phyloP scores from a whole-genome alignment of 495 filamentous ascomycete genomes.

The Talaromyces thailandensis region DNA sequence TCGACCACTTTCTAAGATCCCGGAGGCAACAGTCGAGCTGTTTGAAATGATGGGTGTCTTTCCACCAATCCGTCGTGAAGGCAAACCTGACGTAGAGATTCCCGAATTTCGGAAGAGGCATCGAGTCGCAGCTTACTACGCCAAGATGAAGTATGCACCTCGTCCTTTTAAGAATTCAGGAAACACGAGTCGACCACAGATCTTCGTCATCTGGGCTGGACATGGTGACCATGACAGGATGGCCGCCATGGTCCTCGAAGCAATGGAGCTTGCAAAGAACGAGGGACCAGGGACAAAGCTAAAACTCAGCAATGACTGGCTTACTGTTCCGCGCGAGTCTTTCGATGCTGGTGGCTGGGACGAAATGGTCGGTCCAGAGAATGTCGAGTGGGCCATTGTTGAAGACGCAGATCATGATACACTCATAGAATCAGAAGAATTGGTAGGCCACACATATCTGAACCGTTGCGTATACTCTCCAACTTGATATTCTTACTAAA shows the following conservation, averaged over 20 bases:
- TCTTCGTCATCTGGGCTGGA: slow-evolving; percentile 14
- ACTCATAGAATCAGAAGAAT: slow-evolving; percentile 7
- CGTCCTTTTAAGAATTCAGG: slow-evolving; percentile 7
- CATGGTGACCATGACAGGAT: slow-evolving; percentile 13
- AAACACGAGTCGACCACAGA: slow-evolving; percentile 5
- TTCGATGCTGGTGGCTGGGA: slow-evolving; percentile 13
- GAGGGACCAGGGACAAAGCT: slow-evolving; percentile 7
- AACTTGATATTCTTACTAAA: not conserved
- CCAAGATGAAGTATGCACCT: slow-evolving; percentile 12
- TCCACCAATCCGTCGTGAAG: slow-evolving; percentile 3
- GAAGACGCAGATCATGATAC: slow-evolving; percentile 13
- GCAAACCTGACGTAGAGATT: slow-evolving; percentile 7
- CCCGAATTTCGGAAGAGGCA: slow-evolving; percentile 3
- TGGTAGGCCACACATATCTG: not conserved
- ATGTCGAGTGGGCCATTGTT: slow-evolving; percentile 11
- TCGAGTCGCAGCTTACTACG: slow-evolving; percentile 6
- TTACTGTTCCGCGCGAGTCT: slow-evolving; percentile 9
- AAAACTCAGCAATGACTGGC: slow-evolving; percentile 8
- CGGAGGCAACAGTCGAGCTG: slow-evolving; percentile 7
- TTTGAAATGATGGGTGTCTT: slow-evolving; percentile 15
- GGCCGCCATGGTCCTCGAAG: slow-evolving; percentile 7
- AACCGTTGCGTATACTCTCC: not conserved
- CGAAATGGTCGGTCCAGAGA: slow-evolving; percentile 11
- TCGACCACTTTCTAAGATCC: not conserved
- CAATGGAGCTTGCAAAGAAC: slow-evolving; percentile 6